Evolutionary conservation across 2,329 filamentous ascomycete species (phyloP), one percentile per base, ranked within the genome.

Genomic region (Colletotrichum tamarilloi): DNA sequence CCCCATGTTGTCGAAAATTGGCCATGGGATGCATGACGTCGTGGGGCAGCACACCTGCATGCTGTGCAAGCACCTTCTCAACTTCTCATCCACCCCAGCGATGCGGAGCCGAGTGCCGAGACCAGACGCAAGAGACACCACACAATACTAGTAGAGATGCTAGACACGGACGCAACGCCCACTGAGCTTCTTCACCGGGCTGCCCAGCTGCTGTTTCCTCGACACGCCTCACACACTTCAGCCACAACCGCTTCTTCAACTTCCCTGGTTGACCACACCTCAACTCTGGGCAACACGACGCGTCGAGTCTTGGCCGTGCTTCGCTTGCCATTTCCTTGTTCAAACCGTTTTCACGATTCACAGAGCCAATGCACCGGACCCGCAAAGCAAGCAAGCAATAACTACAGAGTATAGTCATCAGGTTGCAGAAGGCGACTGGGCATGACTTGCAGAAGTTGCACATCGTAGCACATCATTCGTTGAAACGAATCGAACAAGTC

Each of bases 1-100:
- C 9, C 16, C 24, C 4, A 22, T 46, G 35, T 35, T 46, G 55
- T 65, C 55, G 59, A 60, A 52, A 12, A 42, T 62, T 59, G 58
- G 53, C 52, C 68, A 71, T 63, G 55, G 55, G 59, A 46, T 71
- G 62, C 68, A 74, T 74, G 68, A 74, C 72, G 72, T 74, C 56
- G 68, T 30, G 14, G n/a, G 12, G 28, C 62, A 57, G 42, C 42
- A 49, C 42, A 22, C 42, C 38, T 42, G 38, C 16, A 42, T 42
- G 32, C 32, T 35, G 32, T 35, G 11, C 12, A 35, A 19, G 42
- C 9, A n/a, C 42, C 19, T 22, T 26, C 26, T 32, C 30, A 32
- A 3, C 1, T 71, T 53, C 32, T 30, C 38, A 26, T 14, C 26
- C 16, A 49, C 49, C 28, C 19, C 62, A 56, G 3, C 26, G 22